Percentiles rank a stretch among this genome's conserved stretches.
Evolutionary conservation across 805 yeast genomes (phyloP).

Genomic region (Candida rishiriensis): DNA sequence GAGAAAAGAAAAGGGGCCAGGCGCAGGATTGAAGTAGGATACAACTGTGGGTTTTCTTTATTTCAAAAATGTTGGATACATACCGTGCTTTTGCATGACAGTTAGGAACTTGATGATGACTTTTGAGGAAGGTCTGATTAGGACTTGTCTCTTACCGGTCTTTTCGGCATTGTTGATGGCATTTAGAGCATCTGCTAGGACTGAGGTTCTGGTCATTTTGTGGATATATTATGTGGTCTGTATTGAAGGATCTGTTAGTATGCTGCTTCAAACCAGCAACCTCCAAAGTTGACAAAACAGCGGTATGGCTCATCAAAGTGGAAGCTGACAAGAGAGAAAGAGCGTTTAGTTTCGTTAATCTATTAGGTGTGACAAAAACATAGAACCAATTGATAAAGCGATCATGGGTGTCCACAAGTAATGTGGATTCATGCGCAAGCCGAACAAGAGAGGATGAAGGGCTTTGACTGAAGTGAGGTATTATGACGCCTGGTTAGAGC

Average conservation of each 20-base stretch:
- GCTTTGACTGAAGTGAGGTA: constrained; percentile 16
- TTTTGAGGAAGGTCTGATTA: constrained; percentile 97
- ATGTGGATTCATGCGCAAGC: constrained; percentile 41
- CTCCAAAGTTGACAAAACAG: too few relatives aligned
- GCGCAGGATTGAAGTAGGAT: neutral
- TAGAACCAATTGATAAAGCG: constrained; percentile 28
- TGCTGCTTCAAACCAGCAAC: too few relatives aligned
- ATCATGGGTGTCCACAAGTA: constrained; percentile 41
- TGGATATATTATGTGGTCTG: constrained; percentile 9
- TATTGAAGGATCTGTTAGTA: constrained; percentile 18
- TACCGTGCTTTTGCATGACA: constrained; percentile 98
- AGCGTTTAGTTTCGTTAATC: constrained; percentile 24
- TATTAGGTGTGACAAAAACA: constrained; percentile 22
- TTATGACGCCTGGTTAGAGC: constrained; percentile 8
- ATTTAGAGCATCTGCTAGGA: constrained; percentile 97
- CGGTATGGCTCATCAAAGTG: too few relatives aligned
- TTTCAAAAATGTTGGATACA: constrained; percentile 24
- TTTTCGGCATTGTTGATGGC: constrained; percentile 99
- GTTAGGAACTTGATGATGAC: constrained; percentile 95
- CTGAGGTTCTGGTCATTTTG: constrained; percentile 96
- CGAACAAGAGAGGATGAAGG: neutral
- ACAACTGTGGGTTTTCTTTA: too few relatives aligned
- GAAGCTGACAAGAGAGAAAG: too few relatives aligned
- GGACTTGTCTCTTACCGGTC: constrained; percentile 98
- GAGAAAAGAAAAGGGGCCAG: neutral